Conservation (phyloP, 106 monocot genomes). For the Dendrobium chrysotoxum region DNA sequence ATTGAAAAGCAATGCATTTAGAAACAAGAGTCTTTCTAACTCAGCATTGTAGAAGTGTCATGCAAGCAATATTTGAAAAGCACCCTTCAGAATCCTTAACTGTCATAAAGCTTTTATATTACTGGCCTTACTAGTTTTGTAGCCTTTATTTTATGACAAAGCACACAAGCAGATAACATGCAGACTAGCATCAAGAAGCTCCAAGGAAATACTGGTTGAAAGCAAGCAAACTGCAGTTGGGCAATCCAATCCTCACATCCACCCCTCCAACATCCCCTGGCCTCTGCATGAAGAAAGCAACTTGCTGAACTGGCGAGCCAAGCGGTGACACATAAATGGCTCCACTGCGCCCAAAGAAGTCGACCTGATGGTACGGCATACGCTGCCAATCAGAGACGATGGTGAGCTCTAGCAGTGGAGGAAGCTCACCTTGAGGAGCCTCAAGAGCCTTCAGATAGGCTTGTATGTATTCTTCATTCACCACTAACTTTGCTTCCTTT, state of each 20-base stretch:
- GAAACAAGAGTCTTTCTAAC: background rate
- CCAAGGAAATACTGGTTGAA: background rate
- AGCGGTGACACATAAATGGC: constrained; percentile 23
- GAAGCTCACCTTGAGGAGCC: constrained; percentile 17
- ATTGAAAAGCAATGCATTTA: background rate
- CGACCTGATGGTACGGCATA: constrained; percentile 33
- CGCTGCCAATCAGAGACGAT: constrained; percentile 43
- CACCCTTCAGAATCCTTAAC: constrained; percentile 3
- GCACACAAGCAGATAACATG: background rate
- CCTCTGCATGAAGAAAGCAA: constrained; percentile 42
- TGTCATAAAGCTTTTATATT: constrained; percentile 10
- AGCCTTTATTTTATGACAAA: background rate
- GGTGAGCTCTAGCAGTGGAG: constrained; percentile 31
- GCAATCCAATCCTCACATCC: constrained; percentile 42
- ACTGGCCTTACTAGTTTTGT: no score
- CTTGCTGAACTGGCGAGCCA: constrained; percentile 26
- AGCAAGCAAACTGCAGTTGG: background rate
- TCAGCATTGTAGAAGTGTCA: background rate
- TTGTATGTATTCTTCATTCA: constrained; percentile 21
- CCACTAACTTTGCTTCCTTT: constrained; percentile 19
- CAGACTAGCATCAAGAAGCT: background rate
- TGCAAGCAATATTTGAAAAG: background rate
- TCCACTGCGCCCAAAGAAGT: constrained; percentile 17
- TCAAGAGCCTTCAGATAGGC: constrained; percentile 35
- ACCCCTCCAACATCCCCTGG: constrained; percentile 26